Conservation (phyloP, 2,329 filamentous ascomycete genomes). For the Hypoxylon sp. region DNA sequence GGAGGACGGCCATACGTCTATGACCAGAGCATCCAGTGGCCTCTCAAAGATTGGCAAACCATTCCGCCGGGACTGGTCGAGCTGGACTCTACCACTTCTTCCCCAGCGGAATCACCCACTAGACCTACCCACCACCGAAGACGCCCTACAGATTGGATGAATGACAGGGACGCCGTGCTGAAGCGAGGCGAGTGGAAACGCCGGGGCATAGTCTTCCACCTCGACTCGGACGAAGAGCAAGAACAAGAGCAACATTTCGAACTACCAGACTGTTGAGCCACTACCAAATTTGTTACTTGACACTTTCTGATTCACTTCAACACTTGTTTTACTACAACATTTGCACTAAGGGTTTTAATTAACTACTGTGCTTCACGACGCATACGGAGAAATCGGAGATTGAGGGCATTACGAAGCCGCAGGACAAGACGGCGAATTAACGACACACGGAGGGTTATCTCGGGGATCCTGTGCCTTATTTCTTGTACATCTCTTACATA, state of each 20-base stretch:
- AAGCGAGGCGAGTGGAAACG: slow-evolving; percentile 54
- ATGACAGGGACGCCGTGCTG: slow-evolving; percentile 48
- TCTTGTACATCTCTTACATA: slow-evolving; percentile 33
- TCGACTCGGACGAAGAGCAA: slow-evolving; percentile 44
- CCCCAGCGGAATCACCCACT: slow-evolving; percentile 38
- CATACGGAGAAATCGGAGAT: not conserved
- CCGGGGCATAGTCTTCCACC: slow-evolving; percentile 52
- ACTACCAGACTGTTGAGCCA: slow-evolving; percentile 43
- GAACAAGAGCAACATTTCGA: slow-evolving; percentile 51
- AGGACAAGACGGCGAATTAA: not conserved
- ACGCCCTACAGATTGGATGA: slow-evolving; percentile 49
- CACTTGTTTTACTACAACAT: slow-evolving; percentile 26
- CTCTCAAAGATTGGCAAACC: slow-evolving; percentile 53
- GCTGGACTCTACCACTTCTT: slow-evolving; percentile 38
- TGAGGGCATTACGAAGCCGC: not conserved
- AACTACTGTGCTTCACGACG: slow-evolving; percentile 8
- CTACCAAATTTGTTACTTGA: not conserved
- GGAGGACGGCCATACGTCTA: slow-evolving; percentile 49
- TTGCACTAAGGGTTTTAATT: not conserved
- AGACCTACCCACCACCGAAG: slow-evolving; percentile 39
- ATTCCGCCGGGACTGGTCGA: slow-evolving; percentile 48
- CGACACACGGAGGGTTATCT: slow-evolving; percentile 8
- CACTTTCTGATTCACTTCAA: too few species aligned
- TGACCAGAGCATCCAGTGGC: slow-evolving; percentile 51
- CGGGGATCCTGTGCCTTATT: slow-evolving; percentile 16